These are phyloP conservation scores for Kluyveromyces sp. DNA, from an alignment of 1,139 yeast species.

Conservation along the genomic window DNA sequence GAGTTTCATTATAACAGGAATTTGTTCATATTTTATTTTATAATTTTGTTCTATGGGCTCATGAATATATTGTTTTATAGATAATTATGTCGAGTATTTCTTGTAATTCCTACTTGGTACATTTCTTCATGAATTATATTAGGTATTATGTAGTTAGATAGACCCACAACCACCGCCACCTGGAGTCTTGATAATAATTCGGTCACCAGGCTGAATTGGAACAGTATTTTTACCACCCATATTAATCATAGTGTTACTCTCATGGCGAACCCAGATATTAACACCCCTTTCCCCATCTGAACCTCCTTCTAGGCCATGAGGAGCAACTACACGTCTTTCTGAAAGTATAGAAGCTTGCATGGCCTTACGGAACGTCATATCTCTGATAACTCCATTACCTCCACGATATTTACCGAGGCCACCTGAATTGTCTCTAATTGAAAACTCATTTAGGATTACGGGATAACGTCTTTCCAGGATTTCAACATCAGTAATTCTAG, in stretches of 20 bases:
- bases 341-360: conserved; percentile 53
- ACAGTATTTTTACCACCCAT: conserved; percentile 56
- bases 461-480: conserved; percentile 62
- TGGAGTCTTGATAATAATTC: conserved; percentile 46
- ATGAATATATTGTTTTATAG: too few relatives aligned
- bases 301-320: conserved; percentile 59
- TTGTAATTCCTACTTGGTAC: too few relatives aligned
- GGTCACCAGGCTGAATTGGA: conserved; percentile 44
- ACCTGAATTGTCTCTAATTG: conserved; percentile 48
- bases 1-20: neutral
- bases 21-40: too few relatives aligned
- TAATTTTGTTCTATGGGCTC: too few relatives aligned
- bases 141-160: conserved; percentile 9
- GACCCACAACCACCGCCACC: conserved; percentile 51
- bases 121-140: too few relatives aligned
- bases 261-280: conserved; percentile 45
- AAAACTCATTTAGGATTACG: conserved; percentile 48
- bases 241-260: conserved; percentile 32
- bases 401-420: conserved; percentile 50
- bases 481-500: conserved; percentile 64
- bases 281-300: conserved; percentile 50
- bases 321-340: conserved; percentile 52
- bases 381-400: conserved; percentile 58
- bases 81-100: too few relatives aligned
- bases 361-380: conserved; percentile 49